These are phyloP conservation scores for Ogataea pignaliae DNA, from an alignment of 805 yeast species.

Conservation along the genomic window DNA sequence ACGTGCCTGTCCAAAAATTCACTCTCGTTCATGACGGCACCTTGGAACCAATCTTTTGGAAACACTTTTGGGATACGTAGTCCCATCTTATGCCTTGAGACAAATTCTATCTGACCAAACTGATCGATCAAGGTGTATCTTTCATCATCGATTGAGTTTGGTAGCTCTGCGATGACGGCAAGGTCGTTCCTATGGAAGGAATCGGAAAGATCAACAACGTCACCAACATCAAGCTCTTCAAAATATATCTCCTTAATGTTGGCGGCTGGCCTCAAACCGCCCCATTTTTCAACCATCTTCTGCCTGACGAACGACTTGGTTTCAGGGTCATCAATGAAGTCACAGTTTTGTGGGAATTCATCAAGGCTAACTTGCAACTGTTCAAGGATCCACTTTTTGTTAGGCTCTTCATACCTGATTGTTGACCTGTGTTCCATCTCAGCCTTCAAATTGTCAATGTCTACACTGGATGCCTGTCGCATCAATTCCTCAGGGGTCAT, in stretches of 20 bases:
- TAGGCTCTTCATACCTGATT: conserved; percentile 26
- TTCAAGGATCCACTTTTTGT: conserved; percentile 25
- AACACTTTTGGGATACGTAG: conserved; percentile 53
- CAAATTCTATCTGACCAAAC: conserved; percentile 53
- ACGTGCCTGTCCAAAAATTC: conserved; percentile 12
- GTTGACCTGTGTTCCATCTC: conserved; percentile 19
- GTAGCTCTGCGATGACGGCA: conserved; percentile 52
- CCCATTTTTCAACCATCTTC: conserved; percentile 3
- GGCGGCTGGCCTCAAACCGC: conserved; percentile 3
- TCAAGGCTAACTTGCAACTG: conserved; percentile 2
- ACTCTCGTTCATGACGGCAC: conserved; percentile 27
- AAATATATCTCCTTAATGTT: conserved; percentile 21
- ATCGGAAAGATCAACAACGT: conserved; percentile 50
- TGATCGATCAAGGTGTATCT: conserved; percentile 53
- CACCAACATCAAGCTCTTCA: conserved; percentile 46
- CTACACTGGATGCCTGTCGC: conserved; percentile 22
- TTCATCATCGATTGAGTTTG: conserved; percentile 44
- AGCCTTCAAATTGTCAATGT: conserved; percentile 21
- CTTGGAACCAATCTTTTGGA: conserved; percentile 33
- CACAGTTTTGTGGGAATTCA: conserved; percentile 12
- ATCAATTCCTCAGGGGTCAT: conserved; percentile 31
- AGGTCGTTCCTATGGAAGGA: conserved; percentile 40
- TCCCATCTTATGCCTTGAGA: conserved; percentile 39
- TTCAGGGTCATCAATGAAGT: conserved; percentile 12
- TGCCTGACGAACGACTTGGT: conserved; percentile 4